Percentiles rank a stretch among this genome's conserved stretches.
Conservation (phyloP, 2,329 filamentous ascomycete species). For the Blumeriella jaapii region DNA sequence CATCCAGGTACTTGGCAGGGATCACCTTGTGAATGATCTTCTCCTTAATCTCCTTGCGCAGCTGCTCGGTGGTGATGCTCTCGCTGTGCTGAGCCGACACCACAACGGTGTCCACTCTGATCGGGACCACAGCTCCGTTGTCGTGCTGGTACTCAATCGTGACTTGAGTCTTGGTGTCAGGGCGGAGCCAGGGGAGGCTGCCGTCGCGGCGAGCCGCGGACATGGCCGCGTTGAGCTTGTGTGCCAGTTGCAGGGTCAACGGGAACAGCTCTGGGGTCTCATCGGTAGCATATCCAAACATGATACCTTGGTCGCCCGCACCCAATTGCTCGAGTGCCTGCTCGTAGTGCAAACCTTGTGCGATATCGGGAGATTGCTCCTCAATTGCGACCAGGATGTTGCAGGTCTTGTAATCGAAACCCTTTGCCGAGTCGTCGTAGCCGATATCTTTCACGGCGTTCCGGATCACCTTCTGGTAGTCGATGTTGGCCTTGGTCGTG, state of each 20-base stretch:
- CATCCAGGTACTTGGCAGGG: slow-evolving; percentile 81
- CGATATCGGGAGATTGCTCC: slow-evolving; percentile 97
- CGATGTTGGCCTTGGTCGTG: slow-evolving; percentile 86
- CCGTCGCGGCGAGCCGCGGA: slow-evolving; percentile 78
- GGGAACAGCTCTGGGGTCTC: slow-evolving; percentile 97
- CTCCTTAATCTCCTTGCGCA: slow-evolving; percentile 90
- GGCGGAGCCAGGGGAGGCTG: slow-evolving; percentile 82
- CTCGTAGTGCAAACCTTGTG: slow-evolving; percentile 97
- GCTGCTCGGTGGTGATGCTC: slow-evolving; percentile 78
- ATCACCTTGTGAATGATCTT: slow-evolving; percentile 97
- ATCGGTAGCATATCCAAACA: slow-evolving; percentile 99
- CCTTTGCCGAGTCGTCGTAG: slow-evolving; percentile 94
- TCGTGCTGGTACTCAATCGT: slow-evolving; percentile 98
- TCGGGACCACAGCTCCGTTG: slow-evolving; percentile 80
- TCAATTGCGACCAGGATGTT: slow-evolving; percentile 98
- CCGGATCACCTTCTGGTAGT: slow-evolving; percentile 98
- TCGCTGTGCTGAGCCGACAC: slow-evolving; percentile 90
- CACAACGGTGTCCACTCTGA: slow-evolving; percentile 92
- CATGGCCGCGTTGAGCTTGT: slow-evolving; percentile 97
- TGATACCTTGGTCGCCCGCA: slow-evolving; percentile 99
- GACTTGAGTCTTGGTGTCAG: slow-evolving; percentile 99
- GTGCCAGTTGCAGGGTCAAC: slow-evolving; percentile 83
- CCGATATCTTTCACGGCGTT: slow-evolving; percentile 95
- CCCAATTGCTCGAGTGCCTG: slow-evolving; percentile 95
- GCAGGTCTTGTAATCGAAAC: slow-evolving; percentile 99